phyloP scores from a whole-genome alignment of 345 rosid genomes.

The Populus simonii region DNA sequence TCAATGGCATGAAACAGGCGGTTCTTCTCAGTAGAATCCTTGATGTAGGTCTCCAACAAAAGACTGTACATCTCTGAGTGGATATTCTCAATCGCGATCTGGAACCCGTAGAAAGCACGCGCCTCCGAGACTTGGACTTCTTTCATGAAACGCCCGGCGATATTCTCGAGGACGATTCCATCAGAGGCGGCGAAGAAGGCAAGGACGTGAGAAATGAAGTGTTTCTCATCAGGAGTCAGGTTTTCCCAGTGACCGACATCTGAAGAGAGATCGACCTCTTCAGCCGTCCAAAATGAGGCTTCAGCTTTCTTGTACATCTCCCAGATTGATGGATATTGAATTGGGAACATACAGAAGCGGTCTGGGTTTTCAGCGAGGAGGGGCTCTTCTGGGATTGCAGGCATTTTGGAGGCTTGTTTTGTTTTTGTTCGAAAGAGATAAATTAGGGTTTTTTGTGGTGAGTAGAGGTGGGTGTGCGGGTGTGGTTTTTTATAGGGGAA shows the following conservation, averaged over 20 bases:
- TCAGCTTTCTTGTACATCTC: slow-evolving; percentile 98
- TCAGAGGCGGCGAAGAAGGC: slow-evolving; percentile 98
- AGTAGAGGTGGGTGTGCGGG: background rate
- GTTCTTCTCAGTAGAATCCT: slow-evolving; percentile 57
- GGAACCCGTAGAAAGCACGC: slow-evolving; percentile 96
- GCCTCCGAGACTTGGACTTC: slow-evolving; percentile 93
- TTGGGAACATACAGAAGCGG: slow-evolving; percentile 94
- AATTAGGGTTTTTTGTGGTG: background rate
- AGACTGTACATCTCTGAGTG: slow-evolving; percentile 98
- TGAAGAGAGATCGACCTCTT: slow-evolving; percentile 88
- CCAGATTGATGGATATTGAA: slow-evolving; percentile 87
- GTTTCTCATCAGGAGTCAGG: slow-evolving; percentile 67
- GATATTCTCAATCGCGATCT: slow-evolving; percentile 91
- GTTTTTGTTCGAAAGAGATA: background rate
- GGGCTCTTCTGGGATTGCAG: slow-evolving; percentile 82
- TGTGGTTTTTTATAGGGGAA: slow-evolving; percentile 13
- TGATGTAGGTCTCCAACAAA: slow-evolving; percentile 84
- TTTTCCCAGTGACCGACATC: slow-evolving; percentile 75
- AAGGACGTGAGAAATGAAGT: slow-evolving; percentile 84
- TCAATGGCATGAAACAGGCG: slow-evolving; percentile 67
- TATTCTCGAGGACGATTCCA: slow-evolving; percentile 87
- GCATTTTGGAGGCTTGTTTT: slow-evolving; percentile 39
- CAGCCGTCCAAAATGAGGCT: slow-evolving; percentile 98
- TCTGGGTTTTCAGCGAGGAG: slow-evolving; percentile 68
- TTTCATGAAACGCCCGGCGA: slow-evolving; percentile 84